Base-by-base conservation (phyloP, 345 rosid species). In the Euphorbia pulcherrima region DNA sequence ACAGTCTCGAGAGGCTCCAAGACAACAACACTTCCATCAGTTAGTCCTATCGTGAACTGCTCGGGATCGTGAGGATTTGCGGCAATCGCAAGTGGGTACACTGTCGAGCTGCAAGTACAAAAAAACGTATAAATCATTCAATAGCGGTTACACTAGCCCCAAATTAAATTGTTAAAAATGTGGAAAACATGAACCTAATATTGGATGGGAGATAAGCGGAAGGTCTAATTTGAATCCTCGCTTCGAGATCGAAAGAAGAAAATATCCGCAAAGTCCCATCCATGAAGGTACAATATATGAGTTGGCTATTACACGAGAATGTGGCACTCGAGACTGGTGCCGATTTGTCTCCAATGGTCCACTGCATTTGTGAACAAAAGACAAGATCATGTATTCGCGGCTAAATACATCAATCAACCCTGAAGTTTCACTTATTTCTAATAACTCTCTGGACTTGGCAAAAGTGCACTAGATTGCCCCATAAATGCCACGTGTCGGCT, bases 51-150 rank as follows among this genome's bases (percentile, higher is more conserved):
- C 0, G 90, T 89, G 40, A 86, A 73, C 62, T 87, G 94, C 63
- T 85, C 85, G 21, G 89, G 84, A 60, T 90, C 92, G 60, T 81
- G 89, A 2, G 94, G 92, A 48, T 88, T 92, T 62, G 94, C 75
- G 3, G 97, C 81, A 46, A 85, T 77, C 30, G 84, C 92, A 4
- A 84, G 55, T 0, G 92, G 94, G 64, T 79, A 73, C 60, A 71
- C 55, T 8, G 68, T 68, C 24, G 66, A 65, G 14, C 75, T 65
- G 70, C 33, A 58, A n/a, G n/a, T n/a, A 46, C 18, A 47, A 57
- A 65, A 24, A 56, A 47, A 48, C 13, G 16, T 18, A 68, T 56
- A 3, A 29, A 68, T 27, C 56, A 68, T 40, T 4, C 29, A 20
- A 21, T 29, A 18, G 9, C 11, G 57, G 35, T 46, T 51, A 6